Conservation (phyloP, 495 filamentous ascomycete genomes). For the Penicillium pancosmium region DNA sequence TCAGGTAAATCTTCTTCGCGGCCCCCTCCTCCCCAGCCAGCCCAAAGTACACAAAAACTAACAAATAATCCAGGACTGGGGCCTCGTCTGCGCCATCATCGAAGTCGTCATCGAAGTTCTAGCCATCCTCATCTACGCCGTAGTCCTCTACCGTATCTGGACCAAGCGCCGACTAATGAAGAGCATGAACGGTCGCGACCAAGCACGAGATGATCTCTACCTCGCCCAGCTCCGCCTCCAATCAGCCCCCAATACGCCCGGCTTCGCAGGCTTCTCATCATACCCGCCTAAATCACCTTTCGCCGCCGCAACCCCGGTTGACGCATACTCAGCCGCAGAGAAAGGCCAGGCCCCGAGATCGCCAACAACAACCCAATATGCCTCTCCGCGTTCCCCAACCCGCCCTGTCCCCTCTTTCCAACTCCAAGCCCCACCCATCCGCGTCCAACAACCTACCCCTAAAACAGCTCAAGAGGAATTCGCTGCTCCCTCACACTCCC, state of each 20-base stretch:
- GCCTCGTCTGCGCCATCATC: slow-evolving; percentile 94
- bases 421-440: slow-evolving; percentile 79
- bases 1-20: slow-evolving; percentile 60
- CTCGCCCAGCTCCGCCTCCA: slow-evolving; percentile 91
- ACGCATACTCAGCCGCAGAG: slow-evolving; percentile 58
- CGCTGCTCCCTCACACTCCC: slow-evolving; percentile 22
- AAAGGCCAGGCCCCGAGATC: slow-evolving; percentile 47
- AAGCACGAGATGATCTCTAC: slow-evolving; percentile 90
- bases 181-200: slow-evolving; percentile 94
- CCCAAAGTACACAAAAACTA: neutral
- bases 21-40: neutral
- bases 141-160: slow-evolving; percentile 96
- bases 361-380: slow-evolving; percentile 42
- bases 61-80: slow-evolving; percentile 71
- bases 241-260: slow-evolving; percentile 92
- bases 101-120: slow-evolving; percentile 92
- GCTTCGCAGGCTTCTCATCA: slow-evolving; percentile 55
- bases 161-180: slow-evolving; percentile 92
- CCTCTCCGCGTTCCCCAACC: slow-evolving; percentile 53
- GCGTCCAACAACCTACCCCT: slow-evolving; percentile 76
- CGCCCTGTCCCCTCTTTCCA: slow-evolving; percentile 65
- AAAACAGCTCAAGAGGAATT: slow-evolving; percentile 62
- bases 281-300: slow-evolving; percentile 55
- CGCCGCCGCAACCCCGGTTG: slow-evolving; percentile 36
- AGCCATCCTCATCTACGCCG: slow-evolving; percentile 86